These are phyloP conservation scores for Nakazawaea ernobii DNA, from an alignment of 805 yeast species.

Conservation along the genomic window DNA sequence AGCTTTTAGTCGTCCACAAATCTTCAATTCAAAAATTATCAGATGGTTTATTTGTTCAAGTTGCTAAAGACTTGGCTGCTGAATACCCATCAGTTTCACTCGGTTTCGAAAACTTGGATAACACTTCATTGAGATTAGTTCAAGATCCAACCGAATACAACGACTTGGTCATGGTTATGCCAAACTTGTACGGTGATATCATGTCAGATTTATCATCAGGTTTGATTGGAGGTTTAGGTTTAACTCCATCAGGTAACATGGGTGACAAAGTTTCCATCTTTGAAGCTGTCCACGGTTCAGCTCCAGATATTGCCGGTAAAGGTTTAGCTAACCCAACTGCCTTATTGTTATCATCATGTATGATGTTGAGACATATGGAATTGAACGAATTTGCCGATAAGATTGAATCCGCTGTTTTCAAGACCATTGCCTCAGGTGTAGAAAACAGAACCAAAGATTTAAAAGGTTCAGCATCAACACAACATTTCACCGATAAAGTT, in stretches of 20 bases:
- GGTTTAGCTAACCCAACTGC: constrained; percentile 99
- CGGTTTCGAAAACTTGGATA: constrained; percentile 86
- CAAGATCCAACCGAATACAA: constrained; percentile 84
- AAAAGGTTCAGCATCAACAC: constrained; percentile 86
- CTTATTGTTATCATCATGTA: constrained; percentile 86
- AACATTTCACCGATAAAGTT: constrained; percentile 88
- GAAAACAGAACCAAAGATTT: constrained; percentile 96
- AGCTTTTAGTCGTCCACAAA: constrained; percentile 93
- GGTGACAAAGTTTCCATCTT: constrained; percentile 97
- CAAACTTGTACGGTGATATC: constrained; percentile 98
- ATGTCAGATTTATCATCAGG: constrained; percentile 97
- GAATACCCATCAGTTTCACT: constrained; percentile 89
- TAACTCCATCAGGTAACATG: constrained; percentile 99
- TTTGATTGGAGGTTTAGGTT: constrained; percentile 96
- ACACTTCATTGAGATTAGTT: constrained; percentile 88
- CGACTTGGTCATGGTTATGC: constrained; percentile 92
- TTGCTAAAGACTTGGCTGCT: constrained; percentile 83
- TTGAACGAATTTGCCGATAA: constrained; percentile 73
- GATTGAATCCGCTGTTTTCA: constrained; percentile 82
- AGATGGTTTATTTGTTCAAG: constrained; percentile 92
- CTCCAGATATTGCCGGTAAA: constrained; percentile 99
- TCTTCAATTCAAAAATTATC: constrained; percentile 97
- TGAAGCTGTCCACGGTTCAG: constrained; percentile 99
- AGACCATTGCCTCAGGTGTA: constrained; percentile 91
- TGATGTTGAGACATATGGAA: constrained; percentile 99